Conservation (phyloP, 345 rosid genomes). For the Acer saccharum region DNA sequence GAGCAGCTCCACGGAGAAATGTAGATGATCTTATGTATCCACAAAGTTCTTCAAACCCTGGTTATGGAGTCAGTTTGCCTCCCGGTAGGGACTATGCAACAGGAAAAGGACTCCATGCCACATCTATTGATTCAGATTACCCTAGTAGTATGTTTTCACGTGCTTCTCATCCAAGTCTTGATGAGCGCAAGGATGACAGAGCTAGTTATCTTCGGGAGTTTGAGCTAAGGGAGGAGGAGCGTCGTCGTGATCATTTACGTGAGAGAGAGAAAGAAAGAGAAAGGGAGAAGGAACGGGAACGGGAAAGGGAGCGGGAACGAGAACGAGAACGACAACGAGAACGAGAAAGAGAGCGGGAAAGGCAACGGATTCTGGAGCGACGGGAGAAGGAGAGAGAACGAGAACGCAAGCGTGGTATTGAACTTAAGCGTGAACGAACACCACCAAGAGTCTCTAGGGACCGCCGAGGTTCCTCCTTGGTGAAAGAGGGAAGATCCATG, state of each 20-base stretch:
- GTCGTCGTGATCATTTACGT: constrained; percentile 70
- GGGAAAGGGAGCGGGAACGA: constrained; percentile 50
- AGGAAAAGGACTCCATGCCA: constrained; percentile 79
- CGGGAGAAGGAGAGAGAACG: constrained; percentile 83
- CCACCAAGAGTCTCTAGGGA: constrained; percentile 68
- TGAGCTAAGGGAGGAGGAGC: constrained; percentile 93
- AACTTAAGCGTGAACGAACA: constrained; percentile 67
- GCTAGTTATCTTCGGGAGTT: constrained; percentile 94
- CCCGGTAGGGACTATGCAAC: constrained; percentile 95
- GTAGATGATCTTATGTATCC: constrained; percentile 73
- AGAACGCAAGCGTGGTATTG: constrained; percentile 69
- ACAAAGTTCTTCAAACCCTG: constrained; percentile 82
- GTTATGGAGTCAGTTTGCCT: constrained; percentile 98
- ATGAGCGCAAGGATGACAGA: constrained; percentile 82
- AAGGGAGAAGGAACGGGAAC: constrained; percentile 54
- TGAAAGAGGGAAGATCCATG: constrained; percentile 54
- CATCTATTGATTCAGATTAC: constrained; percentile 71
- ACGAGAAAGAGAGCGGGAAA: constrained; percentile 59
- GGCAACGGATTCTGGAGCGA: constrained; percentile 65
- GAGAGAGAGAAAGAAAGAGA: constrained; percentile 83
- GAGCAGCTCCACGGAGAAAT: constrained; percentile 87
- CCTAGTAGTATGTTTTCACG: constrained; percentile 50
- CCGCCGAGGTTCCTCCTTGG: constrained; percentile 71
- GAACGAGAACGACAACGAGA: constrained; percentile 20
- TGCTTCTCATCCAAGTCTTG: constrained; percentile 59